Conservation (phyloP, 2,329 filamentous ascomycete genomes). For the Diaporthe caulivora region DNA sequence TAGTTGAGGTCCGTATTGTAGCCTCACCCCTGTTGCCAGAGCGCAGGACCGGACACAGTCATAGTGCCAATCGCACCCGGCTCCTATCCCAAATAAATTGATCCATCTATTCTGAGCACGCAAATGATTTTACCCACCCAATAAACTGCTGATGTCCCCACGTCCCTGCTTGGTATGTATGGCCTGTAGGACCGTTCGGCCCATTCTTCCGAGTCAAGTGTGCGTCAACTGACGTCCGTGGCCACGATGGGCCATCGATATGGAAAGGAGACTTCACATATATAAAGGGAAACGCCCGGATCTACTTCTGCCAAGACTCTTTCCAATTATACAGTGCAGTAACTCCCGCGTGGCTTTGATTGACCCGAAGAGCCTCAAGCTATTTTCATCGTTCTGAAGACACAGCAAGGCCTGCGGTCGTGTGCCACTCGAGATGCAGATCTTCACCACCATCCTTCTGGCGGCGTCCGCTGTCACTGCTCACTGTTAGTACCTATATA, state of each 20-base stretch:
- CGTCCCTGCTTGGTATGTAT: neutral
- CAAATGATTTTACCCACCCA: conserved; percentile 16
- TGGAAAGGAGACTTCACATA: neutral
- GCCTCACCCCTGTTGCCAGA: neutral
- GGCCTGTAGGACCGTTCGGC: neutral
- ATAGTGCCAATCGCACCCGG: conserved; percentile 8
- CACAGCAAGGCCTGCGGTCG: neutral
- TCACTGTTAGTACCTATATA: conserved; percentile 44
- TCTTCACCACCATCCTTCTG: conserved; percentile 41
- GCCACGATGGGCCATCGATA: neutral
- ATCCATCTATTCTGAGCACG: conserved; percentile 23
- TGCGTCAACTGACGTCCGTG: neutral
- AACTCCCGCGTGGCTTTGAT: conserved; percentile 28
- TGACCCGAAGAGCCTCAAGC: conserved; percentile 29
- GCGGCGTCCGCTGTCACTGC: conserved; percentile 43
- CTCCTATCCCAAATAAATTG: conserved; percentile 22
- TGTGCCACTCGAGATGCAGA: conserved; percentile 41
- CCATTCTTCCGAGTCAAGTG: conserved; percentile 2
- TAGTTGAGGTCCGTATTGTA: too few relatives aligned
- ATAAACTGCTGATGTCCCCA: neutral
- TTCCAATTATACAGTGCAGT: conserved; percentile 11
- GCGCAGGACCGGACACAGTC: neutral
- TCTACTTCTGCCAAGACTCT: conserved; percentile 13
- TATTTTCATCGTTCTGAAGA: neutral
- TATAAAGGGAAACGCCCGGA: conserved; percentile 25